Evolutionary conservation across 331 rosid genomes (phyloP), one percentile per base, ranked within the genome.

Genomic region (Prunus yedoensis): DNA sequence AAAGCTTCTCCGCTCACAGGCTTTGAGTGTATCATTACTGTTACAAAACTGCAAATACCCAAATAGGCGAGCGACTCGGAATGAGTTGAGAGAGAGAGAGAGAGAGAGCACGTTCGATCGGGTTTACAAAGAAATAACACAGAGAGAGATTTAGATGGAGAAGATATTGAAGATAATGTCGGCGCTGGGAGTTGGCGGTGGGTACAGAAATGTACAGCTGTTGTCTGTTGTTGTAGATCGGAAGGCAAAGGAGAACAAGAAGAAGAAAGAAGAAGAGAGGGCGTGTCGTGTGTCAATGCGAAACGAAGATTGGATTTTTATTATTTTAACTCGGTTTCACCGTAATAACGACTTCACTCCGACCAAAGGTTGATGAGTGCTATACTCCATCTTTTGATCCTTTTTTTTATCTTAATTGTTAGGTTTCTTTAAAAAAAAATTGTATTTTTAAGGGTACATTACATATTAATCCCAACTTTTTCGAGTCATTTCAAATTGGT

Each of bases 311-410:
- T 72, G 67, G 57, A 9, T 58, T 65, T 17, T 38, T 70, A 35
- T 10, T 16, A 16, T 30, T 69, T 52, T 15, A 53, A 52, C 63
- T 28, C 16, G 75, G 65, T 11, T 15, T 71, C 21, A 23, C 76
- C 27, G 4, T 57, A 15, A 38, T 72, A 57, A 57, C 25, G 76
- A 72, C 76, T 23, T 57, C 13, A 57, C 66, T 72, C 76, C 76
- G 76, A 57, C 66, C 75, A 10, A 71, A 15, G 66, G 54, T 72
- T 38, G 66, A 21, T 54, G 66, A 38, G 66, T 14, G 56, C 66
- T 2, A 8, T 61, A 57, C 76, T 56, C 41, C 43, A 56, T 45
- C 66, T 21, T 41, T 53, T 5, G 4, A 18, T 57, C 0, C 12
- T 3, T 21, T 21, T 10, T 28, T 21, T 57, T 57, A 1, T 4